Percentiles rank a stretch among this genome's conserved stretches.
Conservation (phyloP, 148 eudicot genomes). For the Chenopodium suecicum region DNA sequence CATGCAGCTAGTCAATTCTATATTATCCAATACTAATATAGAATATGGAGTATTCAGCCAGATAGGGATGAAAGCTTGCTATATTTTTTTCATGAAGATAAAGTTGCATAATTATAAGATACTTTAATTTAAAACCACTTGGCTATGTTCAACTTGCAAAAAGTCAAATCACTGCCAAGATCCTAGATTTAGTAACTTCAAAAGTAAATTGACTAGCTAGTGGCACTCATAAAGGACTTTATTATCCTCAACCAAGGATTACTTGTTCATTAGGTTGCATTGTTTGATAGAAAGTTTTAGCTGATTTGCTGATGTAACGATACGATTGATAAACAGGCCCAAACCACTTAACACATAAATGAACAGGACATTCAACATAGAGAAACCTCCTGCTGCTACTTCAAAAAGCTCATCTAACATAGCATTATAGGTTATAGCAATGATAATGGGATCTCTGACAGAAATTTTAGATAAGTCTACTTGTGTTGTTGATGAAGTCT, state of each 20-base stretch:
- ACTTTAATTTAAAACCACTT: background rate
- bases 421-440: background rate
- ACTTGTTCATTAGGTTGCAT: background rate
- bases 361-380: background rate
- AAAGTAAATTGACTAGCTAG: too few species aligned
- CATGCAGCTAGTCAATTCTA: background rate
- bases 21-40: background rate
- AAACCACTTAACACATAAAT: background rate
- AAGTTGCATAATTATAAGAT: background rate
- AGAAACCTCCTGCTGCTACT: background rate
- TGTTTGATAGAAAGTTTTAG: background rate
- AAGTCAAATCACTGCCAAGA: background rate
- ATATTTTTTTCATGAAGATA: background rate
- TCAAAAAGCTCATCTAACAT: background rate
- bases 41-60: background rate
- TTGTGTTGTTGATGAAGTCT: background rate
- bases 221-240: too few species aligned
- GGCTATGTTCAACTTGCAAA: background rate
- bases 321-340: background rate
- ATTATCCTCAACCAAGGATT: background rate
- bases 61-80: background rate
- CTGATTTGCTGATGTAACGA: background rate
- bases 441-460: conserved; percentile 16
- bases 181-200: background rate
- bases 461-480: background rate